These are phyloP conservation scores for Diaporthe sp. DNA, from an alignment of 2,329 filamentous ascomycete species.

Conservation along the genomic window DNA sequence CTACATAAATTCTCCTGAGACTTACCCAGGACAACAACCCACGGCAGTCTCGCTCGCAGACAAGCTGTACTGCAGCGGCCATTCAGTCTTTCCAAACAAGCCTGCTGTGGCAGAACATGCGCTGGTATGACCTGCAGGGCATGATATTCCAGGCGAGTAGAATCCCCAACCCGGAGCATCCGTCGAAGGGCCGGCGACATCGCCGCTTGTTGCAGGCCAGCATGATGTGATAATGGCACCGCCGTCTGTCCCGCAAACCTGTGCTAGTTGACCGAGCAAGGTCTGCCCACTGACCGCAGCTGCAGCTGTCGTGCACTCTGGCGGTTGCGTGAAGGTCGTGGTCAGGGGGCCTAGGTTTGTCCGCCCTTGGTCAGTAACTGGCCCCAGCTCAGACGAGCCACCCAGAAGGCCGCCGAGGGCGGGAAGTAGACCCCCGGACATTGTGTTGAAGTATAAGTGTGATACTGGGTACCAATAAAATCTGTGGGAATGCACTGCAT, in stretches of 20 bases:
- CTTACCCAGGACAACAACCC: conserved; percentile 31
- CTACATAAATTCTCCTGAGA: fast-evolving
- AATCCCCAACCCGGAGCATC: conserved; percentile 17
- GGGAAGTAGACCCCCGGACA: conserved; percentile 5
- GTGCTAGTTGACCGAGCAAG: conserved; percentile 5
- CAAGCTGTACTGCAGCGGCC: conserved; percentile 10
- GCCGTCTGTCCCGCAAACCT: not conserved
- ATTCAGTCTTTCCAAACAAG: not conserved
- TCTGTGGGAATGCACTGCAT: conserved; percentile 18
- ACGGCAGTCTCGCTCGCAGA: conserved; percentile 23
- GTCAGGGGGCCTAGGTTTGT: conserved; percentile 24
- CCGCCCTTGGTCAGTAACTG: conserved; percentile 2
- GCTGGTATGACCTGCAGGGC: conserved; percentile 18
- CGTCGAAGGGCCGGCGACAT: not conserved
- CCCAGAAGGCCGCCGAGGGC: conserved; percentile 4
- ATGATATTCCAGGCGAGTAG: conserved; percentile 21
- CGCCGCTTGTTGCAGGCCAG: conserved; percentile 12
- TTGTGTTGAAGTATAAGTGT: not conserved
- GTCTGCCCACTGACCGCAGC: not conserved
- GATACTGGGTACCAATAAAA: not conserved
- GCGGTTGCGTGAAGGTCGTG: conserved; percentile 31
- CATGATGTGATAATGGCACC: conserved; percentile 12
- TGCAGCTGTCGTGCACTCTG: conserved; percentile 18
- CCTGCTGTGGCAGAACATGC: conserved; percentile 29
- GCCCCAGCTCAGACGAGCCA: not conserved